A percentile compares a stretch with the other conserved stretches of the same genome.
phyloP scores from a whole-genome alignment of 108 stramenopile species.

The Mediolabrus comicus region DNA sequence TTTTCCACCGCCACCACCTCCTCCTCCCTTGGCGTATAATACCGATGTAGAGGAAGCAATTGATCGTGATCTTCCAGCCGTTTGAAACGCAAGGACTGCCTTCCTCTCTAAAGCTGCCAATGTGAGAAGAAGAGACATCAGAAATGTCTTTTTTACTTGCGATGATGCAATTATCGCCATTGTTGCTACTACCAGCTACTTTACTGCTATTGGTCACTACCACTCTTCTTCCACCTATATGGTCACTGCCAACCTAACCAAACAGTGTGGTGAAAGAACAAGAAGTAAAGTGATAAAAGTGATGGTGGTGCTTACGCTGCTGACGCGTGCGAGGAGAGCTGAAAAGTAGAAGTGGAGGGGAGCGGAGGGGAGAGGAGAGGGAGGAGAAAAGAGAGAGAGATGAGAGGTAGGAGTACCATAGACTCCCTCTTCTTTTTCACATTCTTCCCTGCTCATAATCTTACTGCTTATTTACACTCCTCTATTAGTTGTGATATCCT shows the following conservation, averaged over 20 bases:
- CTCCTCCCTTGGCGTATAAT: constrained; percentile 3
- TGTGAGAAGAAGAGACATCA: constrained; percentile 49
- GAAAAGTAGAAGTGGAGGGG: no score
- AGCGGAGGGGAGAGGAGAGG: no score
- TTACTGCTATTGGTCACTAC: neutral
- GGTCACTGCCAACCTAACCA: no score
- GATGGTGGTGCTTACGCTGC: no score
- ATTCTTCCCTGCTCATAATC: no score
- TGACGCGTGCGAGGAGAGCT: no score
- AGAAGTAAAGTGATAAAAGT: no score
- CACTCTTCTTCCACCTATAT: no score
- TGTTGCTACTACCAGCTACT: neutral
- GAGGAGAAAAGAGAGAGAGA: no score
- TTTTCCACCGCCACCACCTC: constrained; percentile 23
- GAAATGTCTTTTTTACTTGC: constrained; percentile 19
- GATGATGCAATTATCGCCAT: constrained; percentile 39
- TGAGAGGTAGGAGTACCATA: no score
- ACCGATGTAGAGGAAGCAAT: neutral
- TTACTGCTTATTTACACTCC: neutral
- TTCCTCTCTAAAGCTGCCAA: constrained; percentile 30
- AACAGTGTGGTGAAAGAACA: no score
- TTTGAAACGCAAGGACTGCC: constrained; percentile 22
- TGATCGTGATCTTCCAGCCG: constrained; percentile 9
- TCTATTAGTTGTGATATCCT: neutral
- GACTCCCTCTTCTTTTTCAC: no score